Evolutionary conservation across 495 filamentous ascomycete genomes (phyloP), one percentile per base, ranked within the genome.

Genomic region (Trichoderma virens): DNA sequence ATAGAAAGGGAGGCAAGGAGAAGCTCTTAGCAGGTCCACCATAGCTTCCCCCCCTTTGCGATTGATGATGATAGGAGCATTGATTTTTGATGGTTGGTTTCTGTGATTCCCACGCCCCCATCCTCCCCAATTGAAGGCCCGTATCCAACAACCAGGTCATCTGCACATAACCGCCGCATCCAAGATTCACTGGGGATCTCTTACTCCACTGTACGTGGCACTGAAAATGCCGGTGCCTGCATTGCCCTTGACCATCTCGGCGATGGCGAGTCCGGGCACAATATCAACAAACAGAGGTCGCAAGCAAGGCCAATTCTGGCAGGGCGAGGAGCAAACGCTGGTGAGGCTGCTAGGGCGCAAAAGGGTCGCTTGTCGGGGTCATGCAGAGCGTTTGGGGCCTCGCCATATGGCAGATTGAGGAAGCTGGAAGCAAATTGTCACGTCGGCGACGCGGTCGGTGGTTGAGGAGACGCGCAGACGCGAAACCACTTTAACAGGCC

Each of bases 201-300:
- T 77, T 81, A 97, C 92, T 85, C 88, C 91, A 76, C 92, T 96
- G 74, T 97, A 97, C 0, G 92, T 96, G 59, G 92, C 92, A 75
- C 89, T 91, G 75, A 92, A 97, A 62, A 97, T 86, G 67, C 79
- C 78, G 23, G 68, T 67, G 38, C 62, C 64, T 23, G 68, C 66
- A 38, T 65, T 67, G 64, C 70, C 71, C 64, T 79, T 79, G 27
- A 70, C 74, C 79, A 82, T 82, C 35, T 41, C 39, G 61, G 28
- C 61, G 61, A 43, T 56, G 51, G 51, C 13, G 11, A 13, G 18
- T 18, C 9, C 51, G 6, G 51, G 23, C 51, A 30, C 25, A 56
- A 56, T 13, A 56, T 27, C 25, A 30, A 27, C 51, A 56, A 56
- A 30, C 11, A 0, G 11, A 30, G 51, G 51, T 6, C 3, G 45